Evolutionary conservation across 495 filamentous ascomycete species (phyloP).

Genomic region (Aspergillus panamensis): DNA sequence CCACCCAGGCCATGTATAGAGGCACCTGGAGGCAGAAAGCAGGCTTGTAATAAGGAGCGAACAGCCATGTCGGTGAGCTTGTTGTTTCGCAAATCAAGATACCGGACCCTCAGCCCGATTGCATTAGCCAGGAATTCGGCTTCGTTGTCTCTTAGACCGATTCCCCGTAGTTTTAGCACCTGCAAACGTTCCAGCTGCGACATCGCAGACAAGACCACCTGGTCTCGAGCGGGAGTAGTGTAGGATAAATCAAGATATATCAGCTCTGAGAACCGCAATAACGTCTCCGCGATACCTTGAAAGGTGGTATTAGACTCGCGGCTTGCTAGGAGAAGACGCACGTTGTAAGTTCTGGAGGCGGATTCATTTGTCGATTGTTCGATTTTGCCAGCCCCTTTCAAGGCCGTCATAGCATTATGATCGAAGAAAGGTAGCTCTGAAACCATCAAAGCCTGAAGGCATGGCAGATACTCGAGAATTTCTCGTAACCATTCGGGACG

Average conservation of each 20-base stretch:
- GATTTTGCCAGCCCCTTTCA: conserved; percentile 31
- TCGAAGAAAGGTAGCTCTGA: conserved; percentile 62
- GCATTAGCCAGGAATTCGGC: conserved; percentile 51
- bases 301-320: conserved; percentile 57
- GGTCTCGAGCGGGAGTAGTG: conserved; percentile 53
- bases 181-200: conserved; percentile 48
- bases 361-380: conserved; percentile 24
- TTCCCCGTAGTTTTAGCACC: conserved; percentile 56
- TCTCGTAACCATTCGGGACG: conserved; percentile 60
- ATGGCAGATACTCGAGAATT: conserved; percentile 56
- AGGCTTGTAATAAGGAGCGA: conserved; percentile 49
- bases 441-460: conserved; percentile 59
- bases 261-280: conserved; percentile 51
- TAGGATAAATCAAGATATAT: conserved; percentile 61
- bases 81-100: conserved; percentile 59
- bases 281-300: conserved; percentile 47
- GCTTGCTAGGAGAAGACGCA: conserved; percentile 57
- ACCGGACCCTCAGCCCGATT: conserved; percentile 51
- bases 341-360: conserved; percentile 30
- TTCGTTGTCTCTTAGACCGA: conserved; percentile 55
- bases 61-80: conserved; percentile 54
- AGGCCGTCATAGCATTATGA: conserved; percentile 53
- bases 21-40: conserved; percentile 35
- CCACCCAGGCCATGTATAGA: not conserved
- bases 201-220: conserved; percentile 43